Percentiles rank a stretch among this genome's conserved stretches.
phyloP scores from a whole-genome alignment of 257 asterid species.

The Catharanthus roseus region DNA sequence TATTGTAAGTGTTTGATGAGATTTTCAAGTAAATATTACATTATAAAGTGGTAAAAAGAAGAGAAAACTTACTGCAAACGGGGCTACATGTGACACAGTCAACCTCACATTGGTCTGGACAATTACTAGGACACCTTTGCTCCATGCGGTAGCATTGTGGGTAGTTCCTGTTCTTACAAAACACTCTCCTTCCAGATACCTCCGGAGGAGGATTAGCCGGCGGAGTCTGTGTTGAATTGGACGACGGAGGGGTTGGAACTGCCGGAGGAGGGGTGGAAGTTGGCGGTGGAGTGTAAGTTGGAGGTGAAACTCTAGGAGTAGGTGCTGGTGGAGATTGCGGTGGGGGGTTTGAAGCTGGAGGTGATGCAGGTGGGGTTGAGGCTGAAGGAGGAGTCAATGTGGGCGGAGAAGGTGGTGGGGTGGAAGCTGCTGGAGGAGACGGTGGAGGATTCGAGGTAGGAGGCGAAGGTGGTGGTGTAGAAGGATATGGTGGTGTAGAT shows the following conservation, averaged over 20 bases:
- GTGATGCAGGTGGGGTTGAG: constrained; percentile 18
- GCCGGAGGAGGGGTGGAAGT: constrained; percentile 23
- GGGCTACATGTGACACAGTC: constrained; percentile 35
- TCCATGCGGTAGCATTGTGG: constrained; percentile 24
- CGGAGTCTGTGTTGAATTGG: constrained; percentile 25
- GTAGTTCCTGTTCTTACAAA: constrained; percentile 18
- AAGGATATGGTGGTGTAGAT: constrained; percentile 14
- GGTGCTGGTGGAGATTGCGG: constrained; percentile 9
- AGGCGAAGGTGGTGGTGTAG: constrained; percentile 16
- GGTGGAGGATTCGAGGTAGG: neutral
- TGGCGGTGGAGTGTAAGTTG: constrained; percentile 17
- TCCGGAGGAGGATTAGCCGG: constrained; percentile 28
- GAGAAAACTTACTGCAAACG: constrained; percentile 44
- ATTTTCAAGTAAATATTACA: neutral
- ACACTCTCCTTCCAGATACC: constrained; percentile 25
- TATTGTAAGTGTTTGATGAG: neutral
- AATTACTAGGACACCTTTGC: constrained; percentile 22
- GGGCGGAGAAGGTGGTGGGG: too few relatives aligned
- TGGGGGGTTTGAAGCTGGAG: constrained; percentile 5
- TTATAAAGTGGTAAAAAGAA: neutral
- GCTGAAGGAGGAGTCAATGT: constrained; percentile 19
- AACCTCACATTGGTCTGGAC: constrained; percentile 23
- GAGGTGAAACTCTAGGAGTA: neutral
- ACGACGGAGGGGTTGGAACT: constrained; percentile 24
- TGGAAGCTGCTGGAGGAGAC: neutral